These are phyloP conservation scores for Pulveroboletus sp. DNA, from an alignment of 768 basidiomycete species.

Conservation along the genomic window DNA sequence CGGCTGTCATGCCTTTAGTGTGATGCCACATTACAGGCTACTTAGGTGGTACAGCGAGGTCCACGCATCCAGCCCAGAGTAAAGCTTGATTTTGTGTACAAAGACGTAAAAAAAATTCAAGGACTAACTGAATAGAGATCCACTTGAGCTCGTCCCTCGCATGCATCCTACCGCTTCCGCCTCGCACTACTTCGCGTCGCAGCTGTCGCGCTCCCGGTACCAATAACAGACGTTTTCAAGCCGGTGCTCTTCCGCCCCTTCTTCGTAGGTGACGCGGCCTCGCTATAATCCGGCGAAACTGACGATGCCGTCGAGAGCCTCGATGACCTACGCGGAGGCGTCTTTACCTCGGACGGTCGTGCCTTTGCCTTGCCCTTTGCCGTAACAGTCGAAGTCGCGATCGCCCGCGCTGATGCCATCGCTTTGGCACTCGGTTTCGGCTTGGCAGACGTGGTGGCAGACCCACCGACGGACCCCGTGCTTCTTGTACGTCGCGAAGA, in stretches of 20 bases:
- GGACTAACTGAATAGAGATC: background rate
- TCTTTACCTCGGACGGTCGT: conserved; percentile 17
- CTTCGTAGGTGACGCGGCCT: conserved; percentile 23
- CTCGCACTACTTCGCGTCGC: conserved; percentile 29
- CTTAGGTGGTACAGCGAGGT: background rate
- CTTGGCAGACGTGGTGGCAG: conserved; percentile 6
- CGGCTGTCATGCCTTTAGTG: background rate
- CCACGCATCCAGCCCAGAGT: background rate
- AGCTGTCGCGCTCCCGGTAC: conserved; percentile 9
- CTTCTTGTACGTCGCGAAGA: conserved; percentile 19
- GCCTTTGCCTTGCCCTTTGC: conserved; percentile 18
- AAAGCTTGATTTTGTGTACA: background rate
- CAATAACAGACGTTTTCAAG: conserved; percentile 7
- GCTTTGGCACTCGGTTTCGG: conserved; percentile 7
- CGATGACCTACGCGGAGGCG: conserved; percentile 36
- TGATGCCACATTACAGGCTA: background rate
- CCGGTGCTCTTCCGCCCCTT: conserved; percentile 20
- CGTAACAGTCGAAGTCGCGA: background rate
- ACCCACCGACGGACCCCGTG: conserved; percentile 9
- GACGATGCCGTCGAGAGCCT: conserved; percentile 34
- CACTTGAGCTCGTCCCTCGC: background rate
- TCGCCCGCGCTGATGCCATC: background rate
- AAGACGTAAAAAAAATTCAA: background rate
- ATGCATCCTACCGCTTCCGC: conserved; percentile 23
- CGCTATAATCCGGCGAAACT: conserved; percentile 29